phyloP scores from a whole-genome alignment of 257 asterid species.

The Anisodus tanguticus region DNA sequence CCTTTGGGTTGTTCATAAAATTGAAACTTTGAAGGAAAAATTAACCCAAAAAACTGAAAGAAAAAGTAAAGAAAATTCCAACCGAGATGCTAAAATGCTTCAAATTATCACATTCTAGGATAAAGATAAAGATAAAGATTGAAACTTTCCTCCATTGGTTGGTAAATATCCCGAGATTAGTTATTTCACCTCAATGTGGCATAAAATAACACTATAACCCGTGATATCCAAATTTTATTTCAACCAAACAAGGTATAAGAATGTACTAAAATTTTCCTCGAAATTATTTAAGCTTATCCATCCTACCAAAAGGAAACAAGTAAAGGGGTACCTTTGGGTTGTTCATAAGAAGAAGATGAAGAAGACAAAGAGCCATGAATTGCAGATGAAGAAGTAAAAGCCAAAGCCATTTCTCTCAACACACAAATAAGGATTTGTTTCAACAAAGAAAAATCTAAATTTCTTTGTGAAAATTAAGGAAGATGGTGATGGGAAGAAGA shows the following conservation, averaged over 20 bases:
- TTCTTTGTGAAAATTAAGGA: background rate
- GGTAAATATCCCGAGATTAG: no score
- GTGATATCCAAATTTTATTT: no score
- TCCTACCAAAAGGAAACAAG: background rate
- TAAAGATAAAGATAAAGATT: background rate
- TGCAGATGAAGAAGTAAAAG: slow-evolving; percentile 64
- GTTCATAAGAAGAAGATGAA: slow-evolving; percentile 47
- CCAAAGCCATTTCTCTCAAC: slow-evolving; percentile 54
- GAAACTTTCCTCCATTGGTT: background rate
- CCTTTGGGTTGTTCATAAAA: slow-evolving; percentile 59
- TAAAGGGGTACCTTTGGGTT: slow-evolving; percentile 51
- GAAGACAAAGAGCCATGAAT: slow-evolving; percentile 52
- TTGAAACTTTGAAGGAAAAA: no score
- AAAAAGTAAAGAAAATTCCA: background rate
- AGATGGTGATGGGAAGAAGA: background rate
- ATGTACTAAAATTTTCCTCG: no score
- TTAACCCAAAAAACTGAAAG: no score
- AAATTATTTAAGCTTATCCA: no score
- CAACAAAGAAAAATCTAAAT: background rate
- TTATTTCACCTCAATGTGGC: no score
- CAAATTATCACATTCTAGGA: background rate
- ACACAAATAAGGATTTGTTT: background rate
- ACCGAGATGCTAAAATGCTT: background rate
- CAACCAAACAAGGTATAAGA: no score
- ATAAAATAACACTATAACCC: no score